Base-by-base conservation (phyloP, 2,329 filamentous ascomycete species). In the Hypoxylon sp. region DNA sequence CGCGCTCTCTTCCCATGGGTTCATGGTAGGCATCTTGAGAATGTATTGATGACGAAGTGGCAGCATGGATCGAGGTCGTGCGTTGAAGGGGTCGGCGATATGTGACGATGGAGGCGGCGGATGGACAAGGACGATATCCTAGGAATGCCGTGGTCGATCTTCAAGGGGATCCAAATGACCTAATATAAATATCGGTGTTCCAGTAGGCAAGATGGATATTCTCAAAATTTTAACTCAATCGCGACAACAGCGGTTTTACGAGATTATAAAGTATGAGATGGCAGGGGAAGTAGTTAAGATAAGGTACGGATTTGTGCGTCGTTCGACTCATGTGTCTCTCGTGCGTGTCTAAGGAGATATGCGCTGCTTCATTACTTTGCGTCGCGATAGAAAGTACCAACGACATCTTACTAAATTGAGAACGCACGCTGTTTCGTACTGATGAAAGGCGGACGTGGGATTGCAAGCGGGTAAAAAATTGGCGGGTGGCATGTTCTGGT, bases 1-100 rank as follows among this genome's bases (percentile, higher is more conserved):
- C 2, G 75, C 74, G 50, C 50, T 67, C 25, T 65, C 70, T 61
- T 78, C 76, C 76, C 76, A 78, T 12, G 74, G 51, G 48, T 77
- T 78, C 73, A 76, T 76, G 53, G 65, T 69, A n/a, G 65, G 23
- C 68, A 70, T 73, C 8, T 25, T 65, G 46, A 30, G 23, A 39
- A 27, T 6, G 27, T 30, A 19, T 14, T n/a, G 25, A 21, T 47
- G 14, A 41, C 7, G n/a, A 27, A 45, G 3, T 41, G n/a, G 21
- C 23, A 43, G n/a, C 21, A 45, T 53, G 51, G 16, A 9, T 29
- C 23, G 16, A 37, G 39, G 46, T 11, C 29, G 25, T 11, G 58
- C 8, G 2, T n/a, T 11, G 50, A 34, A 45, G 34, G 14, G 12
- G 14, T 12, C 8, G 25, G 2, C 25, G 19, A 30, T 27, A 14